A percentile compares a stretch with the other conserved stretches of the same genome.
Conservation (phyloP, 2,329 filamentous ascomycete species). For the Fusarium clavum region DNA sequence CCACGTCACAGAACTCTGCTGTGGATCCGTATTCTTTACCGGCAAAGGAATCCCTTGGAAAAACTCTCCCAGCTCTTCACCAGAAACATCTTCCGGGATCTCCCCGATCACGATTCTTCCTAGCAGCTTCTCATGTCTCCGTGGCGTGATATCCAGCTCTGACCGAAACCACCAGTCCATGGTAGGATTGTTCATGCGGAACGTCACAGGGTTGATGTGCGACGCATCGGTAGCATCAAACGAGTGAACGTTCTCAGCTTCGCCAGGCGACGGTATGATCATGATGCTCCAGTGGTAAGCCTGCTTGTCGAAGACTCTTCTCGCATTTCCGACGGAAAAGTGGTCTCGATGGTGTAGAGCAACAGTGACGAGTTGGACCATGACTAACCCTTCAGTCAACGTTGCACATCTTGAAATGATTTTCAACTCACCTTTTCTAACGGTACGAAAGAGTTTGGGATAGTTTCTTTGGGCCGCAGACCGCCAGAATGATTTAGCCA, state of each 20-base stretch:
- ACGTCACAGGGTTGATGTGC: constrained; percentile 47
- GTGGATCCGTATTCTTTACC: constrained; percentile 48
- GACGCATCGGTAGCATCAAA: constrained; percentile 50
- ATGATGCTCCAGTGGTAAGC: constrained; percentile 51
- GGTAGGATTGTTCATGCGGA: constrained; percentile 48
- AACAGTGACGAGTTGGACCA: constrained; percentile 40
- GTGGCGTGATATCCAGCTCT: constrained; percentile 32
- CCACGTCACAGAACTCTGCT: constrained; percentile 53
- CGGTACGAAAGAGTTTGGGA: not conserved
- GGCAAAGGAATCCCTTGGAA: constrained; percentile 45
- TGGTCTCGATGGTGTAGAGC: constrained; percentile 46
- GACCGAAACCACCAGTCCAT: constrained; percentile 50
- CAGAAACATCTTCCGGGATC: constrained; percentile 32
- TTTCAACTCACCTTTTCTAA: not conserved
- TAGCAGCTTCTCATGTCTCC: constrained; percentile 41
- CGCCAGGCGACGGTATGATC: constrained; percentile 37
- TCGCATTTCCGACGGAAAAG: constrained; percentile 42
- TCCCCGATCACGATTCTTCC: constrained; percentile 47
- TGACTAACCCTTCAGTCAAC: not conserved
- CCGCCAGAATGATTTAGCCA: not conserved
- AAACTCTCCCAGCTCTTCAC: constrained; percentile 35
- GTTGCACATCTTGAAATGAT: too few species aligned
- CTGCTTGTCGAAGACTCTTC: constrained; percentile 44
- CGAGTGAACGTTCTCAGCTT: constrained; percentile 19
- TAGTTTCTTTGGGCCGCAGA: constrained; percentile 2